phyloP scores from a whole-genome alignment of 805 yeast species.

The Metschnikowia drakensbergensis region DNA sequence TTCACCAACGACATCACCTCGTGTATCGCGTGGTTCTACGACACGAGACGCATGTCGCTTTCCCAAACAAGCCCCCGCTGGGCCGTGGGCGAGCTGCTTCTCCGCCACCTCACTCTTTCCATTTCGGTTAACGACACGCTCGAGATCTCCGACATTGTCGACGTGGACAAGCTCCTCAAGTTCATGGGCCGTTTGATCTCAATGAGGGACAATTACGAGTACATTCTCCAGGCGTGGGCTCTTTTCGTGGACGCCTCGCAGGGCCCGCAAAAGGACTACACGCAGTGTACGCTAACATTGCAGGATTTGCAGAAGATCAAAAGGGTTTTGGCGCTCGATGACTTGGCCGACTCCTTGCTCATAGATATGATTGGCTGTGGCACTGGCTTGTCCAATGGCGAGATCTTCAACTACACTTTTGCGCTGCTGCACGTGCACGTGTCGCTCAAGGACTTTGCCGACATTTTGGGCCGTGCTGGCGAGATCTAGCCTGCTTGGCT shows the following conservation, averaged over 20 bases:
- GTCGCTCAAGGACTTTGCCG: constrained; percentile 39
- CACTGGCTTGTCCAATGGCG: constrained; percentile 26
- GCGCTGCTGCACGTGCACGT: constrained; percentile 27
- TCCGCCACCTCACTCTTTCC: constrained; percentile 30
- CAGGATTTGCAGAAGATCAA: constrained; percentile 30
- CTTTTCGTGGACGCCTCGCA: constrained; percentile 28
- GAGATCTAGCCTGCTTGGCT: constrained; percentile 23
- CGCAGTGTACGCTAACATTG: constrained; percentile 4
- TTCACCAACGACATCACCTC: constrained; percentile 30
- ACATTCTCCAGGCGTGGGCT: constrained; percentile 31
- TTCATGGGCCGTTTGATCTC: constrained; percentile 27
- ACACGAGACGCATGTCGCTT: constrained; percentile 10
- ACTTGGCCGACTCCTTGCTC: constrained; percentile 30
- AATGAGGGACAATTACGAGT: constrained; percentile 29
- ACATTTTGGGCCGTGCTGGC: constrained; percentile 38
- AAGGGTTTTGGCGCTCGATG: constrained; percentile 27
- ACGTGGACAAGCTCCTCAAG: constrained; percentile 35
- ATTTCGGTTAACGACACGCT: constrained; percentile 10
- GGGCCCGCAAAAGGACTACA: constrained; percentile 20
- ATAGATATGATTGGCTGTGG: constrained; percentile 43
- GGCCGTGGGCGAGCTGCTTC: constrained; percentile 24
- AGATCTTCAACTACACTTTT: constrained; percentile 28
- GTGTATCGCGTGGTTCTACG: constrained; percentile 34
- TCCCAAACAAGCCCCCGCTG: constrained; percentile 19
- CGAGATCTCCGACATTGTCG: constrained; percentile 37